These are phyloP conservation scores for Schizophyllum commune DNA, from an alignment of 1,284 basidiomycete species.

Conservation along the genomic window DNA sequence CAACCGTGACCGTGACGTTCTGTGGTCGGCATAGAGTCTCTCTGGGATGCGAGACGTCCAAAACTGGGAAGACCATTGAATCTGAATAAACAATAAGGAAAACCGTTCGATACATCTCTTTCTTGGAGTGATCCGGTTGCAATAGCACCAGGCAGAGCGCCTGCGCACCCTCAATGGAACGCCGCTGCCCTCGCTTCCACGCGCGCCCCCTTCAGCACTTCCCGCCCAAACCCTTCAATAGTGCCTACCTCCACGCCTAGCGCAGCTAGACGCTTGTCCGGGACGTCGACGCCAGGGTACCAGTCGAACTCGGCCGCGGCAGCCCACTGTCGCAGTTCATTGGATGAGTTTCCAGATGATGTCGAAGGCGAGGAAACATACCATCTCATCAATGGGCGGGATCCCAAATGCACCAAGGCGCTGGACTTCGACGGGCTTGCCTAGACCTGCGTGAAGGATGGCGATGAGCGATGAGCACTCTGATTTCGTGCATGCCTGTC, in stretches of 20 bases:
- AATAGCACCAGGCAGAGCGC: too few relatives aligned
- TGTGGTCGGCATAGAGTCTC: too few relatives aligned
- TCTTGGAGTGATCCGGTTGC: too few relatives aligned
- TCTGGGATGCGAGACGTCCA: too few relatives aligned
- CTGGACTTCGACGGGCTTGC: conserved; percentile 19
- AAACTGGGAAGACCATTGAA: too few relatives aligned
- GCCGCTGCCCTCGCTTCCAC: too few relatives aligned
- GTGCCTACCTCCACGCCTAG: conserved; percentile 23
- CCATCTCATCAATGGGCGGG: conserved; percentile 22
- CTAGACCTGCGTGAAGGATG: conserved; percentile 8
- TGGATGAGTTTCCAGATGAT: conserved; percentile 6
- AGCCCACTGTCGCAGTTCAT: conserved; percentile 14
- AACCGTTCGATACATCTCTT: too few relatives aligned
- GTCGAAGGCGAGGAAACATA: conserved; percentile 8
- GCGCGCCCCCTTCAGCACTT: conserved; percentile 3
- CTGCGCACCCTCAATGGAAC: too few relatives aligned
- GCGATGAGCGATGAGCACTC: too few relatives aligned
- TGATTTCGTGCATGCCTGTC: conserved; percentile 8
- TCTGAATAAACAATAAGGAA: too few relatives aligned
- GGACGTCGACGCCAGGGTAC: conserved; percentile 16
- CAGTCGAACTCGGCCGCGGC: conserved; percentile 16
- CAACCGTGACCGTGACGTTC: too few relatives aligned
- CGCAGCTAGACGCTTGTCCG: conserved; percentile 20
- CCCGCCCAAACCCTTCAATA: conserved; percentile 14
- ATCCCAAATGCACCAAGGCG: conserved; percentile 9